Conservation (phyloP, 805 yeast genomes). For the Candida sanyiensis region DNA sequence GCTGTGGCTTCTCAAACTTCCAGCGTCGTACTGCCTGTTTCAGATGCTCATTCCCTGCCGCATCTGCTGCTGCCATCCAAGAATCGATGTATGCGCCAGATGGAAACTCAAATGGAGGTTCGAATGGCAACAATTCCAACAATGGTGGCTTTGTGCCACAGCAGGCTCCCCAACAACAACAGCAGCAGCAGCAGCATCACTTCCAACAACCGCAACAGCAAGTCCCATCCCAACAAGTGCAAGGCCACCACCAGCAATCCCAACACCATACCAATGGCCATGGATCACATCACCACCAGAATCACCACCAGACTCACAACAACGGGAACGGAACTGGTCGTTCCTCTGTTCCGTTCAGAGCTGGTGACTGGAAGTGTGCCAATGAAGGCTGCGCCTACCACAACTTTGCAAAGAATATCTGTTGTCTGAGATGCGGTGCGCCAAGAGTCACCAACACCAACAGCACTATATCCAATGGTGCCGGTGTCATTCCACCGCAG, state of each 20-base stretch:
- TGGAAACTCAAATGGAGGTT: conserved; percentile 9
- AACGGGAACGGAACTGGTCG: conserved; percentile 23
- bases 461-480: neutral
- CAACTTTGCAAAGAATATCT: conserved; percentile 85
- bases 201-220: conserved; percentile 8
- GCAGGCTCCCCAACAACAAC: conserved; percentile 17
- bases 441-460: conserved; percentile 37
- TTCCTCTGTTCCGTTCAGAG: conserved; percentile 82
- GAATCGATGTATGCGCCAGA: conserved; percentile 42
- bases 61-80: conserved; percentile 64
- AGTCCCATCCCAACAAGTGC: conserved; percentile 5
- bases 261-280: conserved; percentile 8
- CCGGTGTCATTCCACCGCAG: neutral
- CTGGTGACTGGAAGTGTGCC: conserved; percentile 94
- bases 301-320: conserved; percentile 10
- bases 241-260: conserved; percentile 4
- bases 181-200: conserved; percentile 11
- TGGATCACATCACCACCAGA: conserved; percentile 10
- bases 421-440: conserved; percentile 85
- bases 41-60: conserved; percentile 84
- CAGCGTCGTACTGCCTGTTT: conserved; percentile 93
- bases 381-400: conserved; percentile 78
- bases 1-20: conserved; percentile 91
- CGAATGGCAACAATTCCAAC: neutral
- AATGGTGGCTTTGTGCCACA: neutral